Percentiles rank a stretch among this genome's conserved stretches.
Evolutionary conservation across 345 rosid species (phyloP).

Genomic region (Lenwebbia sp.): DNA sequence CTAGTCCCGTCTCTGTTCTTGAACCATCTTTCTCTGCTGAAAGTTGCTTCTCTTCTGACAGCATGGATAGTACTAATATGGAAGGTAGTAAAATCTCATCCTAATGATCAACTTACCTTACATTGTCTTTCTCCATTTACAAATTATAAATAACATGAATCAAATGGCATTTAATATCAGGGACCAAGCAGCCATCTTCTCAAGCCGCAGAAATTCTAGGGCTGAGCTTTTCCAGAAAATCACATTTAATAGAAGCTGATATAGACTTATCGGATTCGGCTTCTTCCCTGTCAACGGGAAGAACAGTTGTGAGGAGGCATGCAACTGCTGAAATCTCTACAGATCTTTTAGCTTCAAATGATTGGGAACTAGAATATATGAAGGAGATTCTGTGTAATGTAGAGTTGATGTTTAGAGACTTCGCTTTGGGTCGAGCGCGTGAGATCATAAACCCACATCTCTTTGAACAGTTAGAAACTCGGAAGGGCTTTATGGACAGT

Average conservation of each 20-base stretch:
- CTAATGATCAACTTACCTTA: background rate
- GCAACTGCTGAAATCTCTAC: background rate
- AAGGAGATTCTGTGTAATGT: slow-evolving; percentile 41
- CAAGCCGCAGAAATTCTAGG: slow-evolving; percentile 43
- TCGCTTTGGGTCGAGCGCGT: slow-evolving; percentile 29
- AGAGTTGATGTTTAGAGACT: slow-evolving; percentile 65
- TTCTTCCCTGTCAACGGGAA: slow-evolving; percentile 32
- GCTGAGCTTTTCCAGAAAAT: slow-evolving; percentile 23
- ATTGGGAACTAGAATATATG: slow-evolving; percentile 65
- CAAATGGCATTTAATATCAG: slow-evolving; percentile 17
- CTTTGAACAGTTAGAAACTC: slow-evolving; percentile 56
- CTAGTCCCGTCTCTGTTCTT: slow-evolving; percentile 69
- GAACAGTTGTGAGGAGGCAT: slow-evolving; percentile 16
- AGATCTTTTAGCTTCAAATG: slow-evolving; percentile 8
- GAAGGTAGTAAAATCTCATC: slow-evolving; percentile 27
- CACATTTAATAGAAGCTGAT: slow-evolving; percentile 30
- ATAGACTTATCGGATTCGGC: slow-evolving; percentile 57
- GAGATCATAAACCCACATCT: slow-evolving; percentile 46
- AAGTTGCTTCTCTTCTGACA: slow-evolving; percentile 57
- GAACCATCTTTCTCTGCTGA: slow-evolving; percentile 47
- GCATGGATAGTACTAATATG: slow-evolving; percentile 28
- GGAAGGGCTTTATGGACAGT: slow-evolving; percentile 14
- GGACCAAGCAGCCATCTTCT: slow-evolving; percentile 39
- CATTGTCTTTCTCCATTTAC: background rate
- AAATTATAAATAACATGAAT: background rate